Evolutionary conservation across 768 basidiomycete species (phyloP).

Genomic region (Agaricus blazei): DNA sequence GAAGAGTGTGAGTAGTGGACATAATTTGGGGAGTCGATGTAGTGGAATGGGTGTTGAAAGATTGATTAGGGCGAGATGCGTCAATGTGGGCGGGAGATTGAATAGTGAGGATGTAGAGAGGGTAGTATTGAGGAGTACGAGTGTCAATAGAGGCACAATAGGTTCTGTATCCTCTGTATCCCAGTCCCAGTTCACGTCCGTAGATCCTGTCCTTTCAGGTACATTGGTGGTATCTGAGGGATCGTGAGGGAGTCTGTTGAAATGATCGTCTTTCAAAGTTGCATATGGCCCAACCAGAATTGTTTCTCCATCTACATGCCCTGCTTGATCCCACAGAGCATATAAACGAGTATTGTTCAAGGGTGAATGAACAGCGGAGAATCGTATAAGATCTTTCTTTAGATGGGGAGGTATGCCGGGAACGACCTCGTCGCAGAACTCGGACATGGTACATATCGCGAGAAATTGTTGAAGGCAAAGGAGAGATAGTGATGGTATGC

Average conservation of each 20-base stretch:
- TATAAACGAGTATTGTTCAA: slow-evolving; percentile 45
- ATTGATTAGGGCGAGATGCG: slow-evolving; percentile 53
- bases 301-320: slow-evolving; percentile 60
- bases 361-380: slow-evolving; percentile 53
- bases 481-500: slow-evolving; percentile 46
- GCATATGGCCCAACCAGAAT: slow-evolving; percentile 56
- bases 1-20: slow-evolving; percentile 56
- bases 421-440: slow-evolving; percentile 40
- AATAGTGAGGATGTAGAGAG: slow-evolving; percentile 41
- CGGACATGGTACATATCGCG: slow-evolving; percentile 28
- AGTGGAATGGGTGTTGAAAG: slow-evolving; percentile 44
- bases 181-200: slow-evolving; percentile 29
- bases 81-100: slow-evolving; percentile 59
- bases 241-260: slow-evolving; percentile 20
- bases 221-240: slow-evolving; percentile 5
- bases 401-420: slow-evolving; percentile 56
- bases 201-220: not conserved
- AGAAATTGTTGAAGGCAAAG: slow-evolving; percentile 54
- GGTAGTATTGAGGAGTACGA: slow-evolving; percentile 46
- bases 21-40: slow-evolving; percentile 50
- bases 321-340: slow-evolving; percentile 41
- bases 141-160: slow-evolving; percentile 32
- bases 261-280: slow-evolving; percentile 36
- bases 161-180: slow-evolving; percentile 35
- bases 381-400: slow-evolving; percentile 51